Base-by-base conservation (phyloP, 148 eudicot species). In the Vaccinium macrocarpon region DNA sequence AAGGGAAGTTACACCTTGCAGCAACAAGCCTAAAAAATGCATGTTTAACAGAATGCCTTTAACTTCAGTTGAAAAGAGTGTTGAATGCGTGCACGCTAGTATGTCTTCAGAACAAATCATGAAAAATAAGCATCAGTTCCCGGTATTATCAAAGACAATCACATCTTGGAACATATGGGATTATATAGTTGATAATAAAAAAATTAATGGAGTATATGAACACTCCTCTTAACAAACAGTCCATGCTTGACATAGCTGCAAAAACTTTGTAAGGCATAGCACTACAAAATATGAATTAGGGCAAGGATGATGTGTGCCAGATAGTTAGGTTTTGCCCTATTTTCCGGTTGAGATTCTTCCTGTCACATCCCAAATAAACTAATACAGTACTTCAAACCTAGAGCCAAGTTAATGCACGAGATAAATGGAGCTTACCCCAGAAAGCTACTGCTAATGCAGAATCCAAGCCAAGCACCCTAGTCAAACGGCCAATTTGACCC, bases 401-500 rank as follows among this genome's bases (percentile, higher is more conserved):
- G 53, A 75, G 25, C 51, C 52, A 42, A 38, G 11, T 75, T 46
- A 75, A 75, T 75, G 72, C 72, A 66, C 3, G 8, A n/a, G 1
- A 66, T 66, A 25, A 48, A 48, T 75, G 79, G 25, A 75, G 6
- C 53, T 48, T 42, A 48, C 79, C 79, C 32, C 19, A 52, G 61
- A 51, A 25, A 6, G 61, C 81, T 78, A 61, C 62, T 78, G 42
- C 46, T 57, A 19, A 79, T 80, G 70, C 29, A 35, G 9, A 35
- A 52, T 78, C 42, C 57, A 78, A 52, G 12, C 42, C 57, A 78
- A 27, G 12, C 19, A n/a, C 76, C 38, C 75, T 19, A 13, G 50
- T 81, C 83, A 86, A 53, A 62, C 15, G 72, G 42, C 62, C 18
- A 70, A 62, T 76, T 86, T 79, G 76, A 68, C 85, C 19, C 27